Percentiles rank a stretch among this genome's conserved stretches.
Conservation (phyloP, 2,329 filamentous ascomycete genomes). For the Epichloe scottii region DNA sequence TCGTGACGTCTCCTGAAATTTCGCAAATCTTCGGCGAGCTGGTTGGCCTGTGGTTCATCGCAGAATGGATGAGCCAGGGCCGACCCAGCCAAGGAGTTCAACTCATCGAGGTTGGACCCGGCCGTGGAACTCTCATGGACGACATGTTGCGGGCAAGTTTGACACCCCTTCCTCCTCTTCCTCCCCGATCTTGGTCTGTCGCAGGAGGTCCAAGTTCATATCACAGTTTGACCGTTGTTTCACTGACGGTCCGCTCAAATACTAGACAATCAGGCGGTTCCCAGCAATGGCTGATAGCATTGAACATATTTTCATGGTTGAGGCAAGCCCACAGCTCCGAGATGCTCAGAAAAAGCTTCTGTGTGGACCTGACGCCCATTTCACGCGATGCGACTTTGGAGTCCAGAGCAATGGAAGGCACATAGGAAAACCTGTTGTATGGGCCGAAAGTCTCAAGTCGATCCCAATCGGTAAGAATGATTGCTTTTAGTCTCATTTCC, state of each 20-base stretch:
- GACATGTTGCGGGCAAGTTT: constrained; percentile 72
- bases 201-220: too few species aligned
- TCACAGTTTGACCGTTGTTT: not conserved
- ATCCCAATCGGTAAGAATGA: constrained; percentile 51
- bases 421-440: constrained; percentile 61
- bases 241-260: not conserved
- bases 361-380: constrained; percentile 55
- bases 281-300: constrained; percentile 63
- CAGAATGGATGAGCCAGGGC: constrained; percentile 93
- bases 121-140: constrained; percentile 91
- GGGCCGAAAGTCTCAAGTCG: constrained; percentile 82
- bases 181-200: not conserved
- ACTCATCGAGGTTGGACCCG: constrained; percentile 87
- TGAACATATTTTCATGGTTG: constrained; percentile 84
- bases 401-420: constrained; percentile 67
- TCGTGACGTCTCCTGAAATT: constrained; percentile 94
- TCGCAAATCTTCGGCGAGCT: constrained; percentile 95
- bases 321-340: constrained; percentile 74
- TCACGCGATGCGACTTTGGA: constrained; percentile 61
- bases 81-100: constrained; percentile 61
- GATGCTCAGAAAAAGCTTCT: constrained; percentile 69
- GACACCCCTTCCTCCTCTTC: not conserved
- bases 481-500: not conserved
- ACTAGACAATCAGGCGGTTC: constrained; percentile 75
- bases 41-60: constrained; percentile 85